phyloP scores from a whole-genome alignment of 768 basidiomycete genomes.

The Tulasnella sp. region DNA sequence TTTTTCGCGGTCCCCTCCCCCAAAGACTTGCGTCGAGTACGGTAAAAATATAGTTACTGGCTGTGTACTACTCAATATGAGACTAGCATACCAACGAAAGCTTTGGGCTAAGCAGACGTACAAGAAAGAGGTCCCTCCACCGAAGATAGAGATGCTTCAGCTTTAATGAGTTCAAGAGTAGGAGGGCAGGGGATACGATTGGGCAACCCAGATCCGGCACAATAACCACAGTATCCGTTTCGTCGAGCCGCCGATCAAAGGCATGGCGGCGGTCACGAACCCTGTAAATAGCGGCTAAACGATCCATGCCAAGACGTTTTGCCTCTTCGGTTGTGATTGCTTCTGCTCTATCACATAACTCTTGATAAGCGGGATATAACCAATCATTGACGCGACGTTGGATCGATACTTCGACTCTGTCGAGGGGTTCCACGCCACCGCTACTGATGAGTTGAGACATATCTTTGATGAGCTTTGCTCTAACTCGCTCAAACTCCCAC shows the following conservation, averaged over 20 bases:
- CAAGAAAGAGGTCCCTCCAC: background rate
- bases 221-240: background rate
- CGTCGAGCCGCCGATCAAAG: too few relatives aligned
- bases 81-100: background rate
- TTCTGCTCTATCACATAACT: conserved; percentile 4
- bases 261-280: background rate
- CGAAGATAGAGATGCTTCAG: background rate
- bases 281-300: background rate
- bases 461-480: background rate
- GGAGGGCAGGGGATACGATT: too few relatives aligned
- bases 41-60: too few relatives aligned
- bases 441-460: background rate
- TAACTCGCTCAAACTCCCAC: conserved; percentile 22
- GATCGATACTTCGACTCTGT: conserved; percentile 5
- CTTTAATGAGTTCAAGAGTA: too few relatives aligned
- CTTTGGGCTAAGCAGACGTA: background rate
- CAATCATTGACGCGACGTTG: background rate
- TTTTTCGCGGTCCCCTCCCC: too few relatives aligned
- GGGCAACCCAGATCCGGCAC: background rate
- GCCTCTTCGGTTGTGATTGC: conserved; percentile 9
- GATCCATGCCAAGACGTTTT: conserved; percentile 1
- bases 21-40: too few relatives aligned
- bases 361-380: conserved; percentile 7
- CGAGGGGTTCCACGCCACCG: background rate
- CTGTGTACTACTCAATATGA: background rate